phyloP scores from a whole-genome alignment of 2,329 filamentous ascomycete species.

The Sporothrix globosa region DNA sequence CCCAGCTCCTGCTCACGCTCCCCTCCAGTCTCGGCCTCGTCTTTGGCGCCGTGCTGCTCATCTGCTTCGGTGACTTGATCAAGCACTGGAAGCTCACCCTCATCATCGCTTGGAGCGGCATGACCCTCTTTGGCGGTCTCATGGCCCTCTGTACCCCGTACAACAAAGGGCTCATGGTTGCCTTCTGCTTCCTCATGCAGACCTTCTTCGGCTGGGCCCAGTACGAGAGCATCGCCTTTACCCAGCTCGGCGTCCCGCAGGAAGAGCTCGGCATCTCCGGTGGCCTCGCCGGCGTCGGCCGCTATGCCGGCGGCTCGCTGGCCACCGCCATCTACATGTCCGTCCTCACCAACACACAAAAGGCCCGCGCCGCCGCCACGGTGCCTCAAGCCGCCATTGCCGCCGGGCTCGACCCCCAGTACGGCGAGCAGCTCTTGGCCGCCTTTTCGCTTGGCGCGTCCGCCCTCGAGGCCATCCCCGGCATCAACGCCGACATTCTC shows the following conservation, averaged over 20 bases:
- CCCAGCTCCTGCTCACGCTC: constrained; percentile 44
- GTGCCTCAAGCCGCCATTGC: constrained; percentile 29
- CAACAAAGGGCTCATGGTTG: constrained; percentile 52
- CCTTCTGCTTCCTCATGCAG: constrained; percentile 49
- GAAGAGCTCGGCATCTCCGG: constrained; percentile 36
- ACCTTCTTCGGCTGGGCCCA: constrained; percentile 32
- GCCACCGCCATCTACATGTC: constrained; percentile 28
- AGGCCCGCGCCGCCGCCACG: constrained; percentile 9
- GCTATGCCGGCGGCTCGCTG: constrained; percentile 31
- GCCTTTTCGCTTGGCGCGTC: constrained; percentile 20
- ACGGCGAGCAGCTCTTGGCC: constrained; percentile 19
- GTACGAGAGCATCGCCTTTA: constrained; percentile 40
- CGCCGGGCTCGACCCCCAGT: constrained; percentile 21
- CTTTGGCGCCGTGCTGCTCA: constrained; percentile 48
- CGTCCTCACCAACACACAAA: constrained; percentile 30
- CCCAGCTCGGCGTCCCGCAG: constrained; percentile 42
- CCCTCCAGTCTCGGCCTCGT: constrained; percentile 52
- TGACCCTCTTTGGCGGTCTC: constrained; percentile 52
- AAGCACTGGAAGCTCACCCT: constrained; percentile 53
- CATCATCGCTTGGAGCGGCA: constrained; percentile 48
- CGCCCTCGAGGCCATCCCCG: constrained; percentile 28
- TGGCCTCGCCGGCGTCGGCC: constrained; percentile 27
- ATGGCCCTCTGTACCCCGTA: constrained; percentile 49
- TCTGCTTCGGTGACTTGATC: constrained; percentile 48
- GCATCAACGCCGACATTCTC: constrained; percentile 33